Conservation (phyloP, 2,329 filamentous ascomycete species). For the Davidsoniella neocaledoniae region DNA sequence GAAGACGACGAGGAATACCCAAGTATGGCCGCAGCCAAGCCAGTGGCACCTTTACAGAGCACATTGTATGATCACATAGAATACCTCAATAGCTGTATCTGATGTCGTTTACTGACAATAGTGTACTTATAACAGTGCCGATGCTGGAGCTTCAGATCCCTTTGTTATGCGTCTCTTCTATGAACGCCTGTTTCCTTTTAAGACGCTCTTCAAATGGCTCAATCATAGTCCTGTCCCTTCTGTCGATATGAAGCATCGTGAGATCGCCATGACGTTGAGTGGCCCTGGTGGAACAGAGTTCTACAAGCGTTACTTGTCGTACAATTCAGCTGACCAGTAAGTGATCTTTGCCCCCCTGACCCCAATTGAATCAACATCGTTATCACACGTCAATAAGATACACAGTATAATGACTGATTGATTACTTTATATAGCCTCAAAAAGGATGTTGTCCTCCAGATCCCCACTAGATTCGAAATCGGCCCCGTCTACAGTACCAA, state of each 20-base stretch:
- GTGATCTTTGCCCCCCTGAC: slow-evolving; percentile 10
- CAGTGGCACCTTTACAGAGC: slow-evolving; percentile 20
- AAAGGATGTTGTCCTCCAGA: slow-evolving; percentile 75
- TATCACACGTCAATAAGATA: neutral
- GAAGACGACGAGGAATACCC: slow-evolving; percentile 47
- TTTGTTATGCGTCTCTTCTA: slow-evolving; percentile 86
- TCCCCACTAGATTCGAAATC: slow-evolving; percentile 93
- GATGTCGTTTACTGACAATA: neutral
- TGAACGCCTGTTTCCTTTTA: slow-evolving; percentile 86
- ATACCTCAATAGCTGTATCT: neutral
- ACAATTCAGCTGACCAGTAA: slow-evolving; percentile 35
- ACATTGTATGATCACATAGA: slow-evolving; percentile 5
- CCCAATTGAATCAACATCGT: neutral
- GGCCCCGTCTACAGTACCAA: slow-evolving; percentile 93
- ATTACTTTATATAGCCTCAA: slow-evolving; percentile 41
- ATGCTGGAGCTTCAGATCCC: slow-evolving; percentile 12
- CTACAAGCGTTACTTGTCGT: slow-evolving; percentile 79
- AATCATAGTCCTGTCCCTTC: slow-evolving; percentile 81
- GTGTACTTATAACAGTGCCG: slow-evolving; percentile 2
- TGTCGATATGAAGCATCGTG: slow-evolving; percentile 78
- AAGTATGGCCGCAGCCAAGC: slow-evolving; percentile 21
- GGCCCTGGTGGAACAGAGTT: slow-evolving; percentile 45
- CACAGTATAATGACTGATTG: slow-evolving; percentile 8
- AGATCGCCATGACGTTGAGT: slow-evolving; percentile 90
- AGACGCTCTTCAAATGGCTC: slow-evolving; percentile 91